Evolutionary conservation across 495 filamentous ascomycete species (phyloP), one percentile per base, ranked within the genome.

Genomic region (Aspergillus egyptiacus): DNA sequence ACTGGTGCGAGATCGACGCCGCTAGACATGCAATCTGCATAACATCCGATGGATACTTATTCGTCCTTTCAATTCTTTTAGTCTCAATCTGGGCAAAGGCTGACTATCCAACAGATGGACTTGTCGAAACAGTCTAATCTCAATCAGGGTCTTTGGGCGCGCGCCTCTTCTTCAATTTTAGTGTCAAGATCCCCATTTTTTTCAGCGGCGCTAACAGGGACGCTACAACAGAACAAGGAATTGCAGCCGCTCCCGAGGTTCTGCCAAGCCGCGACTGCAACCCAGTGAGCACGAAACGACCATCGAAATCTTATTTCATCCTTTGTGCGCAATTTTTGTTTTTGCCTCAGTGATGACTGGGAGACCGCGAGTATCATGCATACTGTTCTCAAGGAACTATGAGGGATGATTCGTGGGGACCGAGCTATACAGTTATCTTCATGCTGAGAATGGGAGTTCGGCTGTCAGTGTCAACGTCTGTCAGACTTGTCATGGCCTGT

Each of bases 1-100:
- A n/a, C n/a, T 15, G 28, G 23, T 20, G 30, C 17, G 22, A 19
- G 42, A 46, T 46, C 42, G 42, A 46, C 28, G 13, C 18, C 42
- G 22, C 28, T 46, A 34, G 32, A 9, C 13, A 34, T 32, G 42
- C 28, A 23, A n/a, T n/a, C n/a, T n/a, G n/a, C n/a, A n/a, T n/a
- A 20, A 45, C 41, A 45, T 45, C 17, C n/a, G n/a, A n/a, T n/a
- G n/a, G n/a, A n/a, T n/a, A n/a, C n/a, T n/a, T n/a, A n/a, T n/a
- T n/a, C n/a, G n/a, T n/a, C n/a, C n/a, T n/a, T n/a, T n/a, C n/a
- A n/a, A n/a, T n/a, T n/a, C n/a, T n/a, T n/a, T n/a, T n/a, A n/a
- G n/a, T n/a, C n/a, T n/a, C n/a, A n/a, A n/a, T 27, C 24, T 27
- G 24, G 24, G 24, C 24, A 27, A 11, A 22, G 28, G 32, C 42